A percentile compares a stretch with the other conserved stretches of the same genome.
Evolutionary conservation across 73 alveolate genomes (phyloP).

Genomic region (Paramecium biaurelia): DNA sequence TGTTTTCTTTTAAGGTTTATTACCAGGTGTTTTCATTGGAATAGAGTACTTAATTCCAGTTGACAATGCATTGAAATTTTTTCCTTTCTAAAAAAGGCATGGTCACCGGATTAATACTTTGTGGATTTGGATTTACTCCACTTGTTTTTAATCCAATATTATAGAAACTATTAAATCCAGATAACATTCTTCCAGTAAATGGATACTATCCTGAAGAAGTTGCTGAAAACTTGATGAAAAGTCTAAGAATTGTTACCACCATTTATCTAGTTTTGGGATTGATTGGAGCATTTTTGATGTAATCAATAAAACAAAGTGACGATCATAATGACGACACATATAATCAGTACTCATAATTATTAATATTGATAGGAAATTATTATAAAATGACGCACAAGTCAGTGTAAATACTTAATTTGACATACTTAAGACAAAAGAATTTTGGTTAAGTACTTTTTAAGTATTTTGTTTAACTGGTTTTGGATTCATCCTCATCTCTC

Average conservation of each 20-base stretch:
- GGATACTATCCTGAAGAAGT: conserved; percentile 34
- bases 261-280: background rate
- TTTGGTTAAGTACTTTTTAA: background rate
- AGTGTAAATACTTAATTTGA: background rate
- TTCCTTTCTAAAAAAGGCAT: background rate
- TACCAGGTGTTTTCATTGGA: conserved; percentile 41
- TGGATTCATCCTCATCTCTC: conserved; percentile 9
- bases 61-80: background rate
- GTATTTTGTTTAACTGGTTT: conserved; percentile 44
- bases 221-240: background rate
- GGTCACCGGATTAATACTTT: background rate
- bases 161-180: background rate
- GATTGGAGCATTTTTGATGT: background rate
- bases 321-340: background rate
- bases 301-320: background rate
- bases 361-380: background rate
- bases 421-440: background rate
- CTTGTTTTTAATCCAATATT: conserved; percentile 35
- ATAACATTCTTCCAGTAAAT: background rate
- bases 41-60: conserved; percentile 43
- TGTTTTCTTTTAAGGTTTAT: conserved; percentile 18
- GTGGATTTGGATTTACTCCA: conserved; percentile 49
- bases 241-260: background rate
- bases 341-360: background rate
- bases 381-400: background rate